Base-by-base conservation (phyloP, 495 filamentous ascomycete species). In the Tetracladium marchalianum region DNA sequence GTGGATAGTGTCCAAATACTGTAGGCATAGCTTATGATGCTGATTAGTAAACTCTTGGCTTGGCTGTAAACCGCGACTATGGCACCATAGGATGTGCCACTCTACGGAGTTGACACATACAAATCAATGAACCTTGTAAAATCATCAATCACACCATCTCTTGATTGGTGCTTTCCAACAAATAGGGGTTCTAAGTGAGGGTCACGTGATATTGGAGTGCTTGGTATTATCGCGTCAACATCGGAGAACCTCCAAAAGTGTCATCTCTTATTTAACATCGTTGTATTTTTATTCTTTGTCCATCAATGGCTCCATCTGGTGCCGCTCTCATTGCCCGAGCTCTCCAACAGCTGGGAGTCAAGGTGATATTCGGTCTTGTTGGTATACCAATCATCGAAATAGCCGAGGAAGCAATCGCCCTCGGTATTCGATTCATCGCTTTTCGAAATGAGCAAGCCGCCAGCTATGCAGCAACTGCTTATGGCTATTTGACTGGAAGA, bases 381-480 rank as follows among this genome's bases (percentile, higher is more conserved):
- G 80, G 80, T 31, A 77, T 82, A 39, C 79, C 79, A 10, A 72
- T 81, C 2, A 76, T 79, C 31, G 74, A 82, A 41, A 78, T 82
- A 17, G 78, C 77, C 24, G 77, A 82, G 57, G 73, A 80, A 46
- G 75, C 70, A 32, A 74, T 81, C 50, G 72, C 77, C 31, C 56
- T 79, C 24, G 77, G 78, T 1, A 80, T 84, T 49, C 71, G 75
- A 24, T 82, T 82, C 59, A 73, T 82, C 38, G 77, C 66, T 31
- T 82, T 84, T 54, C 62, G 80, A 12, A 84, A 84, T 45, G 79
- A 84, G 47, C 80, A 84, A 57, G 72, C 80, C 10, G 77, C 76
- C 16, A 69, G 69, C 47, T 81, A 82, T 66, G 77, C 78, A 3
- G 78, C 78, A 2, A 74, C 69, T 45, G 75, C 73, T 1, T 81